Percentiles rank a stretch among this genome's conserved stretches.
phyloP scores from a whole-genome alignment of 2,329 filamentous ascomycete species.

The Diplodia sapinea region DNA sequence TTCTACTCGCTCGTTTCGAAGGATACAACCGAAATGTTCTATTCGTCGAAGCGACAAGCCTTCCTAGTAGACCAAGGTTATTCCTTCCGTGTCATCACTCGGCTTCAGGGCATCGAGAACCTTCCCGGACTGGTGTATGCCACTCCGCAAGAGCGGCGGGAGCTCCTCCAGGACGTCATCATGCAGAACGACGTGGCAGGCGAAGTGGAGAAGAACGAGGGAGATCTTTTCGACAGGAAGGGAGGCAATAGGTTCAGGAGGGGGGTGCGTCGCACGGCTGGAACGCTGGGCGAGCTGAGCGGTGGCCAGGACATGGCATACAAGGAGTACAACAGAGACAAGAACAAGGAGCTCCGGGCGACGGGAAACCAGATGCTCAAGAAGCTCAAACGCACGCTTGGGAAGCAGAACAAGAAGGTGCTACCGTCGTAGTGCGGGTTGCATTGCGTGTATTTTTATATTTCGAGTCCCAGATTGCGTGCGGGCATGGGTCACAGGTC shows the following conservation, averaged over 20 bases:
- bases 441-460: neutral
- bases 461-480: neutral
- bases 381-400: slow-evolving; percentile 28
- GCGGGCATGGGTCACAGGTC: neutral
- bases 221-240: slow-evolving; percentile 69
- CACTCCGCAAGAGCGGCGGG: slow-evolving; percentile 78
- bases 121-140: slow-evolving; percentile 81
- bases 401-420: slow-evolving; percentile 27
- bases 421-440: slow-evolving; percentile 1
- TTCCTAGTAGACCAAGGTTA: slow-evolving; percentile 98
- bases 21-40: slow-evolving; percentile 97
- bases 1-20: slow-evolving; percentile 98
- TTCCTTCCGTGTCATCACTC: slow-evolving; percentile 98
- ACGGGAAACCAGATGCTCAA: slow-evolving; percentile 27
- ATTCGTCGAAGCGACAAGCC: slow-evolving; percentile 93
- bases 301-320: slow-evolving; percentile 98
- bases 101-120: slow-evolving; percentile 87
- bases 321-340: slow-evolving; percentile 46
- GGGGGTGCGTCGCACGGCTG: slow-evolving; percentile 77
- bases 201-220: slow-evolving; percentile 72
- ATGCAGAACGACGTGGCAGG: slow-evolving; percentile 75
- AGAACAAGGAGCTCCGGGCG: slow-evolving; percentile 31
- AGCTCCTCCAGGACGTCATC: slow-evolving; percentile 86
- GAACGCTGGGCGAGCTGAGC: slow-evolving; percentile 81
- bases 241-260: slow-evolving; percentile 53